Evolutionary conservation across 2,329 filamentous ascomycete genomes (phyloP), one percentile per base, ranked within the genome.

Genomic region (Venturiaceae sp.): DNA sequence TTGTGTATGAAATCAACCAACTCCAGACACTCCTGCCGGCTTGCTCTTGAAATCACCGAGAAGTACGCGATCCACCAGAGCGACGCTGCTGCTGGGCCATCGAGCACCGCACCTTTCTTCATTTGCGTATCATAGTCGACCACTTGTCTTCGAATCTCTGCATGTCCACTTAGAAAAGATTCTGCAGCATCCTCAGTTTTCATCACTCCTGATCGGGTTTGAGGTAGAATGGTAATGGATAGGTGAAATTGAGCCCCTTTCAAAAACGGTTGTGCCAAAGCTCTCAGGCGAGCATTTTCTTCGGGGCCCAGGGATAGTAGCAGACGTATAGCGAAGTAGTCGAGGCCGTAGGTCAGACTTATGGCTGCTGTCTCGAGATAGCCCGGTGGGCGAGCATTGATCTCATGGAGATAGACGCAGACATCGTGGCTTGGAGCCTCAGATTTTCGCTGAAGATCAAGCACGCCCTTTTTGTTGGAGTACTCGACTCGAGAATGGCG

Each of bases 351-450:
- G 5, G 61, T 61, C 19, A 57, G 37, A 8, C 37, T 36, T 11
- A 58, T 46, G 21, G 63, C 62, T 6, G 37, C 46, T 9, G 54
- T 37, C 5, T 36, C 60, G 21, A 52, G 36, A 26, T 58, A 50
- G 3, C 67, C 67, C 3, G 67, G 64, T 0, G 62, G 61, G 2
- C 67, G 63, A n/a, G 63, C 53, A 55, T 69, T 69, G 41, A 69
- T 62, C 53, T 69, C 67, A 32, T 63, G 9, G 68, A 54, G 39
- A 50, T 64, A 53, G 56, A 60, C 41, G 28, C 58, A 54, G 4
- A 33, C 54, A 23, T 57, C 28, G 28, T 28, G 21, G 16, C 2
- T n/a, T 30, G 46, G 32, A n/a, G 57, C 9, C 5, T 41, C 28
- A 23, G 57, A 14, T n/a, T 28, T 39, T 19, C 1, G 16, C 3